These are phyloP conservation scores for Houttuynia cordata DNA, from an alignment of 164 flowering plant genomes.

Conservation along the genomic window DNA sequence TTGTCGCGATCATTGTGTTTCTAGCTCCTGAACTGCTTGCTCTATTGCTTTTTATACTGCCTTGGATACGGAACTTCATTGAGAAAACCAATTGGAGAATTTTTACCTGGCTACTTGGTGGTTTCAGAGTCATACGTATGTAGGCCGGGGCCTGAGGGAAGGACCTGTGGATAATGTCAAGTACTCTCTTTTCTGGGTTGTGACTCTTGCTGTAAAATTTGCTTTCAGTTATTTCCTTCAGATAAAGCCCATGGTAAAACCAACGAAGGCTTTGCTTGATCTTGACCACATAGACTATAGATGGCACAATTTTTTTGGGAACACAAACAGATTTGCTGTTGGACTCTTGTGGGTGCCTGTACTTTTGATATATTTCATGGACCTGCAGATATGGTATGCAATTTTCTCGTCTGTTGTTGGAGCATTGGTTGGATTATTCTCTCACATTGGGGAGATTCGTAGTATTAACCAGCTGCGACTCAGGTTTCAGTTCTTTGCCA, in stretches of 20 bases:
- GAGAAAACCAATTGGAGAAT: conserved; percentile 60
- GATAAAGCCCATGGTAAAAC: conserved; percentile 68
- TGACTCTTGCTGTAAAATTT: conserved; percentile 55
- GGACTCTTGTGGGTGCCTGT: conserved; percentile 74
- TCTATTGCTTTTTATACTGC: conserved; percentile 49
- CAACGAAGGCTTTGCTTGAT: conserved; percentile 49
- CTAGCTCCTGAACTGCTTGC: conserved; percentile 73
- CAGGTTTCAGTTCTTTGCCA: conserved; percentile 88
- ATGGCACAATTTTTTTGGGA: conserved; percentile 78
- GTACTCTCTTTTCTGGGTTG: conserved; percentile 71
- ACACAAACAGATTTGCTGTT: conserved; percentile 43
- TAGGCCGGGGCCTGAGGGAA: conserved; percentile 84
- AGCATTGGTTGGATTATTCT: conserved; percentile 55
- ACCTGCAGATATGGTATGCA: conserved; percentile 82
- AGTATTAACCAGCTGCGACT: conserved; percentile 65
- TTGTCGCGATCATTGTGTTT: conserved; percentile 46
- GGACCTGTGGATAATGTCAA: conserved; percentile 60
- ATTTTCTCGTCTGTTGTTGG: conserved; percentile 70
- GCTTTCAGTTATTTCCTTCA: conserved; percentile 79
- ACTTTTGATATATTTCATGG: conserved; percentile 67
- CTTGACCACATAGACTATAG: conserved; percentile 14
- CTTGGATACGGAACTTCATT: conserved; percentile 67
- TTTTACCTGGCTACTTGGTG: conserved; percentile 70
- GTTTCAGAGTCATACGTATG: conserved; percentile 69
- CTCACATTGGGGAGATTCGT: conserved; percentile 89